Evolutionary conservation across 2,329 filamentous ascomycete genomes (phyloP).

Genomic region (Aureobasidium uvarum): DNA sequence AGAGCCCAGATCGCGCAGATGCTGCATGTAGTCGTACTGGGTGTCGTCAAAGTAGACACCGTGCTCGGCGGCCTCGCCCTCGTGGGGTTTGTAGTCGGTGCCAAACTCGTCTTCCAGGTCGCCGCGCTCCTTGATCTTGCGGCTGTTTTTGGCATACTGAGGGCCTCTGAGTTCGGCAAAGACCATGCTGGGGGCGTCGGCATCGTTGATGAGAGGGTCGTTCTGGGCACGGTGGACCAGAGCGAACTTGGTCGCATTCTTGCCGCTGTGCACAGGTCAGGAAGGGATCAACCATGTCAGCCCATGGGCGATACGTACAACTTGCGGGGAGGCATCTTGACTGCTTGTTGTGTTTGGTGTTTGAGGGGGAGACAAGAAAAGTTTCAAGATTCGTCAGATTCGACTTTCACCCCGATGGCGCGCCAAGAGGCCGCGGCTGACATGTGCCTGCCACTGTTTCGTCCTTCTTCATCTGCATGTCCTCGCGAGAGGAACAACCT

Average conservation of each 20-base stretch:
- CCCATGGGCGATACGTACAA: constrained; percentile 55
- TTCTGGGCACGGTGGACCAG: constrained; percentile 96
- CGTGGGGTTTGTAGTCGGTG: constrained; percentile 72
- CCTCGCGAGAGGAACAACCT: no score
- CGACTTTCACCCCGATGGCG: constrained; percentile 1
- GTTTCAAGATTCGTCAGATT: not conserved
- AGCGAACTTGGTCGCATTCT: constrained; percentile 86
- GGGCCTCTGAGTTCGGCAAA: constrained; percentile 61
- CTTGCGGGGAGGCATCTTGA: constrained; percentile 69
- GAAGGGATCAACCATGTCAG: not conserved
- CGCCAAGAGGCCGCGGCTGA: constrained; percentile 5
- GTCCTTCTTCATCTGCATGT: not conserved
- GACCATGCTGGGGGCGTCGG: constrained; percentile 83
- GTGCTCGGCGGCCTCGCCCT: constrained; percentile 92
- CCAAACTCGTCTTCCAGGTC: constrained; percentile 77
- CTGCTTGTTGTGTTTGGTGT: not conserved
- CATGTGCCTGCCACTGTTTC: constrained; percentile 5
- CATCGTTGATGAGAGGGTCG: constrained; percentile 95
- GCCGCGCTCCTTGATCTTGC: constrained; percentile 51
- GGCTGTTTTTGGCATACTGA: constrained; percentile 32
- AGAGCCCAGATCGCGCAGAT: constrained; percentile 77
- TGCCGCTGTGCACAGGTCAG: constrained; percentile 52
- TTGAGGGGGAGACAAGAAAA: not conserved
- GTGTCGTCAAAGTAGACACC: constrained; percentile 95
- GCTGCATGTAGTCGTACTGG: constrained; percentile 99